Evolutionary conservation across 139 green algal species (phyloP).

Genomic region (Protoeuglena noctilucae): DNA sequence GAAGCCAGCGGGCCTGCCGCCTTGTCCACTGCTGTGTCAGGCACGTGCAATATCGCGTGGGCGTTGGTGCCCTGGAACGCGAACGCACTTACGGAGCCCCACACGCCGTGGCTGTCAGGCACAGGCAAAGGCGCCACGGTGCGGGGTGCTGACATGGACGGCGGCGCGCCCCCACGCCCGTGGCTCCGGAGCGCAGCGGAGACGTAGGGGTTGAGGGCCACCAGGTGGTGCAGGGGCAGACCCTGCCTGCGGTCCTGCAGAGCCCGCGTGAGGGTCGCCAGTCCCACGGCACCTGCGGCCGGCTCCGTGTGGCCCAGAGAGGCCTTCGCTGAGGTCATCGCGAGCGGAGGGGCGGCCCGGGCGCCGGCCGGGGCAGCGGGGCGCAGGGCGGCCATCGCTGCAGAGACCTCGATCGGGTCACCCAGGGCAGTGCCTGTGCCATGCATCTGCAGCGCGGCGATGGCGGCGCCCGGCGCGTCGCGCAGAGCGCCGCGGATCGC

Average conservation of each 20-base stretch:
- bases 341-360: conserved; percentile 11
- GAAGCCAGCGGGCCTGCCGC: no score
- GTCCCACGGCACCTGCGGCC: conserved; percentile 38
- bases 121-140: neutral
- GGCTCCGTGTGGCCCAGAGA: conserved; percentile 54
- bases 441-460: conserved; percentile 30
- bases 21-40: no score
- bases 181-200: neutral
- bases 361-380: no score
- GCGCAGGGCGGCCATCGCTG: neutral
- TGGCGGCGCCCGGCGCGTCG: neutral
- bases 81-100: conserved; percentile 65
- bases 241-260: conserved; percentile 11
- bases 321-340: conserved; percentile 47
- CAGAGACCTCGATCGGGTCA: conserved; percentile 53
- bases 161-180: neutral
- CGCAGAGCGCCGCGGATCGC: neutral
- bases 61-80: conserved; percentile 68
- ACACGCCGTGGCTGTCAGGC: conserved; percentile 1
- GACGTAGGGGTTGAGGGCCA: conserved; percentile 41
- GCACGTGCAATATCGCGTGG: conserved; percentile 42
- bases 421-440: conserved; percentile 55
- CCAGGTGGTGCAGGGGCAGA: conserved; percentile 21
- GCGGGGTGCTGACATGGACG: no score
- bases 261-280: conserved; percentile 18